Conservation (phyloP, 371 early-diverging fungal genomes). For the Apophysomyces sp. region DNA sequence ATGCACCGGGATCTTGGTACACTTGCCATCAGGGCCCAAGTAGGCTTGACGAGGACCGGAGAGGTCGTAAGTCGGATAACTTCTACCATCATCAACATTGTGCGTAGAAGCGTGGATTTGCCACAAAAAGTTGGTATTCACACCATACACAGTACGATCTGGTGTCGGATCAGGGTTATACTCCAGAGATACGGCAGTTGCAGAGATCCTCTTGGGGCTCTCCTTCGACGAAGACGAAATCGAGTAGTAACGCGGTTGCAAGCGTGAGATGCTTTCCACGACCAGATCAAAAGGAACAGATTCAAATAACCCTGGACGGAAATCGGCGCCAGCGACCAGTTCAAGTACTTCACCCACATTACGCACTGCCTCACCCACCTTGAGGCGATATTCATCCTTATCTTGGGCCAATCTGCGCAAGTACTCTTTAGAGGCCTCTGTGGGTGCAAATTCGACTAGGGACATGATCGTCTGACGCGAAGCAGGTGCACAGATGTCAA, state of each 20-base stretch:
- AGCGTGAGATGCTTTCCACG: constrained; percentile 77
- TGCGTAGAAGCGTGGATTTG: constrained; percentile 37
- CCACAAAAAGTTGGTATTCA: constrained; percentile 74
- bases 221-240: constrained; percentile 85
- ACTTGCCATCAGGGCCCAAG: constrained; percentile 21
- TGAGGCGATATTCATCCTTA: constrained; percentile 66
- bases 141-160: constrained; percentile 65
- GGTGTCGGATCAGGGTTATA: constrained; percentile 61
- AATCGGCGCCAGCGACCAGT: constrained; percentile 16
- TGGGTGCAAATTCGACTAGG: constrained; percentile 58
- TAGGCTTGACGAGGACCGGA: constrained; percentile 49
- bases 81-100: constrained; percentile 1
- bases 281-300: constrained; percentile 71
- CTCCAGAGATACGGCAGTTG: constrained; percentile 88
- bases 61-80: constrained; percentile 43
- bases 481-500: constrained; percentile 80
- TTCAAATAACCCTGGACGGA: constrained; percentile 21
- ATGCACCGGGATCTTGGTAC: constrained; percentile 70
- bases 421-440: constrained; percentile 48
- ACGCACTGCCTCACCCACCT: constrained; percentile 61
- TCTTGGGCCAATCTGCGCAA: constrained; percentile 65
- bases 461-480: constrained; percentile 65
- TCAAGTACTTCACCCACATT: constrained; percentile 71
- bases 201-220: constrained; percentile 67
- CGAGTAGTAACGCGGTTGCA: constrained; percentile 92